These are phyloP conservation scores for Ceratobasidium sp. DNA, from an alignment of 1,284 basidiomycete genomes.

Conservation along the genomic window DNA sequence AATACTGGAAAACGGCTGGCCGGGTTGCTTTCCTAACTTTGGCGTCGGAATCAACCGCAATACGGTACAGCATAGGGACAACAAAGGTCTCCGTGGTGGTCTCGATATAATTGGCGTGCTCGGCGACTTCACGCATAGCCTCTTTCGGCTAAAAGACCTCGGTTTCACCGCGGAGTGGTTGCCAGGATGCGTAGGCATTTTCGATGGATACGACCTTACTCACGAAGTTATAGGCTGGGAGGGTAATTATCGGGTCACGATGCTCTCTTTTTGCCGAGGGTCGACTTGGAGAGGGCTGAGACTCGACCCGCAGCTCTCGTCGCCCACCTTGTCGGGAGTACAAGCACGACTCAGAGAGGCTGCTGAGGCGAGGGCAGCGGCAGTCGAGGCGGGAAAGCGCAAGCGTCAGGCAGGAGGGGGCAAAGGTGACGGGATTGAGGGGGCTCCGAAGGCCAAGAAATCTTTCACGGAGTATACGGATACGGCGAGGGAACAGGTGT, in stretches of 20 bases:
- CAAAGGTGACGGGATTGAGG: too few relatives aligned
- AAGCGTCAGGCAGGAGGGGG: too few relatives aligned
- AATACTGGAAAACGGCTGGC: constrained; percentile 7
- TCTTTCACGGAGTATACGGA: too few relatives aligned
- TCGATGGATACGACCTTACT: constrained; percentile 26
- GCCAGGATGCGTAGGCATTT: constrained; percentile 9
- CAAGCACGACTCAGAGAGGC: not conserved
- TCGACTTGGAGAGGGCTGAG: not conserved
- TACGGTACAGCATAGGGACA: constrained; percentile 6
- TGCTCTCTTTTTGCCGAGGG: constrained; percentile 7
- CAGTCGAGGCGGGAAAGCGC: not conserved
- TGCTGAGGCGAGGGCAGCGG: not conserved
- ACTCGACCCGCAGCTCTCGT: not conserved
- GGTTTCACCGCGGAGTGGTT: constrained; percentile 1
- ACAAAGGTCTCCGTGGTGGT: constrained; percentile 6
- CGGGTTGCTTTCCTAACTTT: constrained; percentile 15
- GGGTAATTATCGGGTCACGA: not conserved
- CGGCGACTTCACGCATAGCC: constrained; percentile 11
- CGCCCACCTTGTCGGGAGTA: not conserved
- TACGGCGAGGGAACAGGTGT: too few relatives aligned
- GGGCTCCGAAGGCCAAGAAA: too few relatives aligned
- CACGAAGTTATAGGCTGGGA: constrained; percentile 7
- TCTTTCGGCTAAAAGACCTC: not conserved
- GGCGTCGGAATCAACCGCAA: constrained; percentile 18
- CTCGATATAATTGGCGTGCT: constrained; percentile 30